These are phyloP conservation scores for Telopea speciosissima DNA, from an alignment of 177 flowering plant genomes.

Conservation along the genomic window DNA sequence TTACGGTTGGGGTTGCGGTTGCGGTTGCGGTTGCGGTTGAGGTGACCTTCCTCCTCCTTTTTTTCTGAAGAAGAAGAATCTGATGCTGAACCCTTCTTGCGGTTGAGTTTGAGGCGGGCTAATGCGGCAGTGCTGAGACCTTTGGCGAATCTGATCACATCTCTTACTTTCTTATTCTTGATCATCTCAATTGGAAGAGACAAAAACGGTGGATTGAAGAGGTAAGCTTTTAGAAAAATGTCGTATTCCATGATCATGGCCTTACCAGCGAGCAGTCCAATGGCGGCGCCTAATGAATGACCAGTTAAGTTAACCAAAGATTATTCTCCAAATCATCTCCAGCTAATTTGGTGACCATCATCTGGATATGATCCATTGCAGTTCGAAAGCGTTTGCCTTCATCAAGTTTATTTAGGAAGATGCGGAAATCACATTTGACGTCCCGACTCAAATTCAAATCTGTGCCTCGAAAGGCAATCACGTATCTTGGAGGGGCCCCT, in stretches of 20 bases:
- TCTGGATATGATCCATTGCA: constrained; percentile 66
- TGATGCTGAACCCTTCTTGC: too few relatives aligned
- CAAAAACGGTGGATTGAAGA: constrained; percentile 82
- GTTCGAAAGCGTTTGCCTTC: constrained; percentile 52
- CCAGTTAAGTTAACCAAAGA: too few relatives aligned
- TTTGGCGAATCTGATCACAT: constrained; percentile 56
- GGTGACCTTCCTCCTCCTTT: too few relatives aligned
- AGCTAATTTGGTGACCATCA: constrained; percentile 16
- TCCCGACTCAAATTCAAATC: constrained; percentile 68
- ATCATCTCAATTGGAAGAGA: constrained; percentile 88
- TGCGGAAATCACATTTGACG: constrained; percentile 47
- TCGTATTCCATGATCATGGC: constrained; percentile 68
- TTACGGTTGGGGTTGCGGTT: too few relatives aligned
- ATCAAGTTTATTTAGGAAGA: constrained; percentile 57
- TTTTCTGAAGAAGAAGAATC: too few relatives aligned
- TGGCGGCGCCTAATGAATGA: constrained; percentile 84
- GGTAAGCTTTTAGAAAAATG: constrained; percentile 51
- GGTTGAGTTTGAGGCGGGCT: too few relatives aligned
- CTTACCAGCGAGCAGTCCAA: constrained; percentile 82
- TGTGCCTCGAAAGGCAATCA: constrained; percentile 87
- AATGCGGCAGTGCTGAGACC: constrained; percentile 53
- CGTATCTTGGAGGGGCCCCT: constrained; percentile 52
- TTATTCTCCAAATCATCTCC: too few relatives aligned
- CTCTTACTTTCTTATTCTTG: constrained; percentile 50
- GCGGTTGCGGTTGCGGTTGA: too few relatives aligned